phyloP scores from a whole-genome alignment of 306 rosid species.

The Aeschynomene evenia region DNA sequence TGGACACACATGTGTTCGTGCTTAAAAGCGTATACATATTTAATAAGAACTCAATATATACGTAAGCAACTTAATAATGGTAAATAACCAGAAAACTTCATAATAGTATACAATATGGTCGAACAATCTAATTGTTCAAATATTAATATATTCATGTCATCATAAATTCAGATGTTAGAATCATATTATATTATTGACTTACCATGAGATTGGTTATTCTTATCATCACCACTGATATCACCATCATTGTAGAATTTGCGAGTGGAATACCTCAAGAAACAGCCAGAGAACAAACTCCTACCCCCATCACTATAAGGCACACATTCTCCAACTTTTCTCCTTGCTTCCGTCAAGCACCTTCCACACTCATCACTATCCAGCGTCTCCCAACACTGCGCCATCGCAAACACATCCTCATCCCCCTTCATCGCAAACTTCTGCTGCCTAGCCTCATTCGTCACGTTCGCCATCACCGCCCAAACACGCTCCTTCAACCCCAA shows the following conservation, averaged over 20 bases:
- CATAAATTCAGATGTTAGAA: too few species aligned
- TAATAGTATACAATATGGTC: too few species aligned
- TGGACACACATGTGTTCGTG: too few species aligned
- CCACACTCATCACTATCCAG: conserved; percentile 25
- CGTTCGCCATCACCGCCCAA: conserved; percentile 16
- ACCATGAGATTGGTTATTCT: too few species aligned
- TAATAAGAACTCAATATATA: too few species aligned
- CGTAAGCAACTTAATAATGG: too few species aligned
- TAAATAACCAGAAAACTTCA: too few species aligned
- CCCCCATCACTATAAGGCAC: conserved; percentile 42
- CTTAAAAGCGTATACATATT: too few species aligned
- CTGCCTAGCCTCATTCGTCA: conserved; percentile 25
- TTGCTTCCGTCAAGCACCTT: conserved; percentile 38
- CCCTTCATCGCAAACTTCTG: conserved; percentile 32
- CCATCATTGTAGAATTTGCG: conserved; percentile 39
- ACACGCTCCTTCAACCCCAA: background rate
- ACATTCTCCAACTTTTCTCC: conserved; percentile 25
- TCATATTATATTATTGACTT: too few species aligned
- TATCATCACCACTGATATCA: background rate
- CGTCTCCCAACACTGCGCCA: conserved; percentile 69
- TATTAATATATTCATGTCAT: too few species aligned
- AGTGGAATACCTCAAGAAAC: conserved; percentile 53
- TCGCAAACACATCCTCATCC: conserved; percentile 44
- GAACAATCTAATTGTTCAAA: too few species aligned
- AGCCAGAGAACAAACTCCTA: conserved; percentile 48